phyloP scores from a whole-genome alignment of 257 asterid genomes.

The Capsicum rhomboideum region DNA sequence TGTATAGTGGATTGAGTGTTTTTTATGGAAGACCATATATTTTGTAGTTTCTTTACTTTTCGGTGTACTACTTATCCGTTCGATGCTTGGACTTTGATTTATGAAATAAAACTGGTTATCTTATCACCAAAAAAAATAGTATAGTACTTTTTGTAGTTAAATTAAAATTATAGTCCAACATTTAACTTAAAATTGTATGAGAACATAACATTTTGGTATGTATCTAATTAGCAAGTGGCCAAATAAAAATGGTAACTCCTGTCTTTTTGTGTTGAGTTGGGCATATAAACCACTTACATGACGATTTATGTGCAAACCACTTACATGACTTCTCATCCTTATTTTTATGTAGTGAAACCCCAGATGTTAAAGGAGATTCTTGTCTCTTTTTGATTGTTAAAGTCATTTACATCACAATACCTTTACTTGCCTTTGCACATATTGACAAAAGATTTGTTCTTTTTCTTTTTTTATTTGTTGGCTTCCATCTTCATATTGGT shows the following conservation, averaged over 20 bases:
- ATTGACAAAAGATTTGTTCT: too few species aligned
- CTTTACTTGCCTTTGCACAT: too few species aligned
- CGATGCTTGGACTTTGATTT: too few species aligned
- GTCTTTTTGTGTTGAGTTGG: background rate
- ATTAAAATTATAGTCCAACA: background rate
- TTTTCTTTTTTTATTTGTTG: background rate
- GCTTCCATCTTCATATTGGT: background rate
- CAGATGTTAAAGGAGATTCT: background rate
- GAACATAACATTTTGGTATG: background rate
- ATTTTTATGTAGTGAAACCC: background rate
- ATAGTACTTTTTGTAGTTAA: background rate
- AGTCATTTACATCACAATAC: background rate
- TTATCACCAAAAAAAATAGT: too few species aligned
- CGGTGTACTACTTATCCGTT: too few species aligned
- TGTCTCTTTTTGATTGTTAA: background rate
- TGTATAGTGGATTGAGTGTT: too few species aligned
- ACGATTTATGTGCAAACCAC: background rate
- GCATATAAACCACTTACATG: background rate
- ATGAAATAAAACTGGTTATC: too few species aligned
- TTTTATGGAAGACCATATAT: too few species aligned
- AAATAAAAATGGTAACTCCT: background rate
- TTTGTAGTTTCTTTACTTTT: too few species aligned
- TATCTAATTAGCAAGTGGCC: background rate
- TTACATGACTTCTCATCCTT: background rate
- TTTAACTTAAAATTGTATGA: background rate